Percentiles rank a stretch among this genome's conserved stretches.
phyloP scores from a whole-genome alignment of 1,284 basidiomycete species.

The Stereum hirsutum region DNA sequence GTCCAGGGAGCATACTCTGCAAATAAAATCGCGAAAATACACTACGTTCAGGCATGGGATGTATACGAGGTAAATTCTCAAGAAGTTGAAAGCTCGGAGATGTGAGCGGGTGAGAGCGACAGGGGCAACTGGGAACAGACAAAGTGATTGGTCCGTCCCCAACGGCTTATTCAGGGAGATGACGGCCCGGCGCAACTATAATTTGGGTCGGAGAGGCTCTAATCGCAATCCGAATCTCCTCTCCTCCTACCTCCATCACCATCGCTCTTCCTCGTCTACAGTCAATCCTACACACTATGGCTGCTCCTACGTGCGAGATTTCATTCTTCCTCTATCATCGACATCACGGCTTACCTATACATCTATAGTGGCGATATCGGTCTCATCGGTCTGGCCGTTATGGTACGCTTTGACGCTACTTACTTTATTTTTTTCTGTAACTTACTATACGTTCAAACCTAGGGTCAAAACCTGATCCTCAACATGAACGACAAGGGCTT shows the following conservation, averaged over 20 bases:
- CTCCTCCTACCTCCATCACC: constrained; percentile 18
- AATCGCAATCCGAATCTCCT: constrained; percentile 1
- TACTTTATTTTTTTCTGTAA: constrained; percentile 7
- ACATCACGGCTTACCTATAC: constrained; percentile 1
- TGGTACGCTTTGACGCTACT: constrained; percentile 45
- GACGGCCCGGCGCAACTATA: too few species aligned
- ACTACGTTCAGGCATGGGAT: too few species aligned
- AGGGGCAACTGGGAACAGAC: background rate
- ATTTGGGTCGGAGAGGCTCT: too few species aligned
- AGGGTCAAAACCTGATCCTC: constrained; percentile 95
- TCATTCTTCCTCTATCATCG: background rate
- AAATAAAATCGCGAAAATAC: too few species aligned
- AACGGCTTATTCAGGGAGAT: too few species aligned
- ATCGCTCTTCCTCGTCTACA: constrained; percentile 16
- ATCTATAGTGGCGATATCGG: constrained; percentile 75
- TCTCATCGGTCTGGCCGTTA: constrained; percentile 94
- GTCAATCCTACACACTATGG: constrained; percentile 25
- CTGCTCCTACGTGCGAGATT: constrained; percentile 30
- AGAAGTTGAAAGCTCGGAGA: too few species aligned
- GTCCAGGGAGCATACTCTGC: too few species aligned
- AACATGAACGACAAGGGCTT: constrained; percentile 99
- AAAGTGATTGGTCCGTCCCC: too few species aligned
- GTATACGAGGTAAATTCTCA: too few species aligned
- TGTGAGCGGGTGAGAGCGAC: background rate
- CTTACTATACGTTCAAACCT: constrained; percentile 9